Conservation (phyloP, 179 eudicot species). For the Silene noctiflora region DNA sequence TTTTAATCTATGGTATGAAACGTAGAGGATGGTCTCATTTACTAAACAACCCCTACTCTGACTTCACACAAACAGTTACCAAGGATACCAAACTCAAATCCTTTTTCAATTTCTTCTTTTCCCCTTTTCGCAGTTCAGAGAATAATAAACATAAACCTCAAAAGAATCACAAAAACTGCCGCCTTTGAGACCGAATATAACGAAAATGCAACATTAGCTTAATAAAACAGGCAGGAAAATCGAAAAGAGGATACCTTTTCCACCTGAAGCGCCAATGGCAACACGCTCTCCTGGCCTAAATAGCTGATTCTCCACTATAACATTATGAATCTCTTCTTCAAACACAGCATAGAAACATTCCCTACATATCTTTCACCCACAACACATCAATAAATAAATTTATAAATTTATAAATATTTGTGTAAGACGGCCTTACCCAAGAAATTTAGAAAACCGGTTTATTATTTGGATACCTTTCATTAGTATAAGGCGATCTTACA, state of each 20-base stretch:
- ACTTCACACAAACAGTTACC: background rate
- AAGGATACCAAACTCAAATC: background rate
- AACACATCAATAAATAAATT: background rate
- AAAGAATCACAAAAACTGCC: background rate
- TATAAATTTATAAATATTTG: too few relatives aligned
- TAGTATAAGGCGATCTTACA: too few relatives aligned
- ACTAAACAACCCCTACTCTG: background rate
- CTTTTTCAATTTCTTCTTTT: background rate
- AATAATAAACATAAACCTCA: background rate
- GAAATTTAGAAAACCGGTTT: background rate
- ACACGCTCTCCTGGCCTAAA: conserved; percentile 84
- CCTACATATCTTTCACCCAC: conserved; percentile 66
- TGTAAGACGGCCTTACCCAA: too few relatives aligned
- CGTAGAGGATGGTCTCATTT: background rate
- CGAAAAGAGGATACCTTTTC: conserved; percentile 53
- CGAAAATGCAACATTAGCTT: background rate
- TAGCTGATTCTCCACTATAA: conserved; percentile 69
- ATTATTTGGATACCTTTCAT: too few relatives aligned
- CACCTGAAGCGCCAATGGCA: conserved; percentile 97
- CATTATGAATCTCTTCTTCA: conserved; percentile 81
- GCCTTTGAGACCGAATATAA: background rate
- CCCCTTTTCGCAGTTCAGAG: background rate
- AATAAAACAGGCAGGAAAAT: background rate
- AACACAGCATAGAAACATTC: conserved; percentile 83
- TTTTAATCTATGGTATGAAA: background rate